A percentile compares a stretch with the other conserved stretches of the same genome.
Conservation (phyloP, 495 filamentous ascomycete species). For the Penicillium bovifimosum region DNA sequence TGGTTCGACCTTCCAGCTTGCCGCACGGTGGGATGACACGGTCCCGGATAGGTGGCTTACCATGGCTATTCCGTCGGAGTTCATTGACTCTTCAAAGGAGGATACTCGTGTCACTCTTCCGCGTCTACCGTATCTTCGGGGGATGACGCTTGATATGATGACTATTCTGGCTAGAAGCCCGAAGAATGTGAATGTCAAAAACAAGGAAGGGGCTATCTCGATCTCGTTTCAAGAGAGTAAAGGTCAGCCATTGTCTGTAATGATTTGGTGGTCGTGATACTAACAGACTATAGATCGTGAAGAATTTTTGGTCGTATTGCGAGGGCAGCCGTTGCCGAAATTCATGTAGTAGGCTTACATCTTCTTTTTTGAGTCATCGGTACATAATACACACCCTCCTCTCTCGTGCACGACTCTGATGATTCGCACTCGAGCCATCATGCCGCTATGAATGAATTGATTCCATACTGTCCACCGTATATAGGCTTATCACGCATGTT, state of each 20-base stretch:
- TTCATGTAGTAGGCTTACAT: neutral
- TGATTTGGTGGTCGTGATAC: neutral
- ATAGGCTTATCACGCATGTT: no score
- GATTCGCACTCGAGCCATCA: no score
- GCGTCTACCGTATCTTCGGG: slow-evolving; percentile 19
- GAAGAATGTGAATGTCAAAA: slow-evolving; percentile 17
- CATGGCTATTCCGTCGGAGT: slow-evolving; percentile 12
- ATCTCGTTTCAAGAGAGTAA: slow-evolving; percentile 25
- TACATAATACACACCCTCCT: no score
- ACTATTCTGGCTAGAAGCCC: slow-evolving; percentile 26
- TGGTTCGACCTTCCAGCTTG: slow-evolving; percentile 20
- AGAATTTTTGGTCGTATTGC: slow-evolving; percentile 22
- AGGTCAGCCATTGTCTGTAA: slow-evolving; percentile 19
- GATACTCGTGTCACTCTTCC: slow-evolving; percentile 25
- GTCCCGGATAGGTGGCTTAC: slow-evolving; percentile 35
- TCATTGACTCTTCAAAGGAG: slow-evolving; percentile 17
- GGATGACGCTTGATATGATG: slow-evolving; percentile 33
- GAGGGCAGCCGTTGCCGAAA: slow-evolving; percentile 3
- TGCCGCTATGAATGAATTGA: neutral
- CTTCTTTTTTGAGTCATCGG: no score
- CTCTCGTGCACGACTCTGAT: no score
- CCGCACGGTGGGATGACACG: slow-evolving; percentile 31
- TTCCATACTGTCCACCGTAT: no score
- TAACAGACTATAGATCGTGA: slow-evolving; percentile 17
- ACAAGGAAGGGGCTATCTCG: slow-evolving; percentile 26